Evolutionary conservation across 2,329 filamentous ascomycete species (phyloP).

Genomic region (Raffaelea arxii): DNA sequence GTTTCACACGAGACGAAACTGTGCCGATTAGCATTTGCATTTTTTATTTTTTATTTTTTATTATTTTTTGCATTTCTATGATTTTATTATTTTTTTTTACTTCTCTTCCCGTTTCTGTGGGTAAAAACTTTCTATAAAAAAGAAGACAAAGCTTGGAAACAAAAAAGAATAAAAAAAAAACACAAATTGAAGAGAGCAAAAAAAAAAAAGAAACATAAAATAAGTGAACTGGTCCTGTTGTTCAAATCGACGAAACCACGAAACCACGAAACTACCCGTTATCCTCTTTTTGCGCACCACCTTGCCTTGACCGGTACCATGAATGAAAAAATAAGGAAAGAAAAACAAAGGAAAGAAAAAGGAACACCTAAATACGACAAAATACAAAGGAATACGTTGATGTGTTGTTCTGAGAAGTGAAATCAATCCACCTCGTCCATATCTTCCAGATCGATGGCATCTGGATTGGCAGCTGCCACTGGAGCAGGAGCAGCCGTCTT

Average conservation of each 20-base stretch:
- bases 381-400: not conserved
- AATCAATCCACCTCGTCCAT: conserved; percentile 49
- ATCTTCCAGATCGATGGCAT: conserved; percentile 73
- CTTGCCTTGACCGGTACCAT: too few relatives aligned
- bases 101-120: not conserved
- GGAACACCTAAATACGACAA: not conserved
- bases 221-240: not conserved
- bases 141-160: conserved; percentile 2
- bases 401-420: too few relatives aligned
- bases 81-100: not conserved
- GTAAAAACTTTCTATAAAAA: too few relatives aligned
- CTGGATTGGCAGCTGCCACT: conserved; percentile 59
- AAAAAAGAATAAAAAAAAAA: conserved; percentile 7
- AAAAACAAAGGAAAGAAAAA: conserved; percentile 7
- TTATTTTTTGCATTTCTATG: not conserved
- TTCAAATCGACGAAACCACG: too few relatives aligned
- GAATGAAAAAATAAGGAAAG: not conserved
- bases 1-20: too few relatives aligned
- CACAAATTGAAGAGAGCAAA: conserved; percentile 3
- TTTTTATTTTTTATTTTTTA: too few relatives aligned
- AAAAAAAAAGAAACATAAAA: not conserved
- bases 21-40: too few relatives aligned
- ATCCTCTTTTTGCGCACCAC: too few relatives aligned
- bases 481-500: conserved; percentile 28
- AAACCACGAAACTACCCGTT: not conserved